phyloP scores from a whole-genome alignment of 2,329 filamentous ascomycete genomes.

The Pestalotiopsis sp. region DNA sequence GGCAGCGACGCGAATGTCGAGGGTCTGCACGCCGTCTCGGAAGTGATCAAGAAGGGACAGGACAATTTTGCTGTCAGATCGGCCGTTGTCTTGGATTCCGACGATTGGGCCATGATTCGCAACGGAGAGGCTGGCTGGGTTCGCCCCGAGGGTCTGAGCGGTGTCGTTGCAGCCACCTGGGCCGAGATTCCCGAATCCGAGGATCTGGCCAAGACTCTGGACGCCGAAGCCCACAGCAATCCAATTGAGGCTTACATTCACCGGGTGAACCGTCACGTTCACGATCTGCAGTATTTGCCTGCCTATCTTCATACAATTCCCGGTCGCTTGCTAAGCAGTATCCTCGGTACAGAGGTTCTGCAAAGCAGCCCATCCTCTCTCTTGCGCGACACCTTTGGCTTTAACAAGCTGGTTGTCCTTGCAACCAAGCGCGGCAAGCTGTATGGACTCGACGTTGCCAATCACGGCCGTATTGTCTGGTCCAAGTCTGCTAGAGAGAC shows the following conservation, averaged over 20 bases:
- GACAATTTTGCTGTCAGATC: conserved; percentile 77
- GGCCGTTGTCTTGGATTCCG: conserved; percentile 66
- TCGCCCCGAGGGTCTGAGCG: conserved; percentile 80
- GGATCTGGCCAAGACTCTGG: conserved; percentile 76
- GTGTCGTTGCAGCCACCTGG: conserved; percentile 78
- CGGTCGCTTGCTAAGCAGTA: conserved; percentile 65
- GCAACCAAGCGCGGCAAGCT: conserved; percentile 80
- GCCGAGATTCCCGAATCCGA: conserved; percentile 76
- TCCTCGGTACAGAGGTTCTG: conserved; percentile 58
- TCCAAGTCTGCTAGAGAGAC: conserved; percentile 65
- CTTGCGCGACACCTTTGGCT: conserved; percentile 79
- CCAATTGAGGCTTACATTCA: conserved; percentile 83
- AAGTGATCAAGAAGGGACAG: conserved; percentile 74
- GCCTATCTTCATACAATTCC: conserved; percentile 73
- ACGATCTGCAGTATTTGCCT: conserved; percentile 78
- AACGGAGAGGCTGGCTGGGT: conserved; percentile 83
- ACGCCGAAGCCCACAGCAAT: conserved; percentile 84
- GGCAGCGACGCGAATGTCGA: conserved; percentile 40
- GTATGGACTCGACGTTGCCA: conserved; percentile 77
- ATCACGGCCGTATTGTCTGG: conserved; percentile 77
- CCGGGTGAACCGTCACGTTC: conserved; percentile 78
- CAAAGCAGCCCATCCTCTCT: conserved; percentile 45
- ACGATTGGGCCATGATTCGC: conserved; percentile 81
- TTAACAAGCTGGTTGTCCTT: conserved; percentile 82
- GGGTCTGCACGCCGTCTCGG: conserved; percentile 73